Conservation (phyloP, 345 rosid genomes). For the Lepidium sativum region DNA sequence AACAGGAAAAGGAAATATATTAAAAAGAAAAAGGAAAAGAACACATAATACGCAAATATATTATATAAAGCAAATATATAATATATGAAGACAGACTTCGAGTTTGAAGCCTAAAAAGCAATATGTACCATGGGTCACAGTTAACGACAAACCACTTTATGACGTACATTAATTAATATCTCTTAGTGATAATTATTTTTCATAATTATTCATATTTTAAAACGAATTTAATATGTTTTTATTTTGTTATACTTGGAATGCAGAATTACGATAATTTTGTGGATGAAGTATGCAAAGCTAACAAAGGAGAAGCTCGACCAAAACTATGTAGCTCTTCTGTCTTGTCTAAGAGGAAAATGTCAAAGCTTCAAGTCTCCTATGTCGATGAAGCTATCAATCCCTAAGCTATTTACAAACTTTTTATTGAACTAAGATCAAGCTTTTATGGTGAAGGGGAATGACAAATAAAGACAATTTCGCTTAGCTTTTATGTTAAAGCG, state of each 20-base stretch:
- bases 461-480: background rate
- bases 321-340: background rate
- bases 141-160: conserved; percentile 10
- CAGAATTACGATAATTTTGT: background rate
- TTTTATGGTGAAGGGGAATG: background rate
- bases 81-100: background rate
- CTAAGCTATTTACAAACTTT: background rate
- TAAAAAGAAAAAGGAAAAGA: no score
- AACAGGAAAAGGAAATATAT: no score
- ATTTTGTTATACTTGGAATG: background rate
- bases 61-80: no score
- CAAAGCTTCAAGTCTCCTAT: conserved; percentile 13
- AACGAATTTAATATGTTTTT: background rate
- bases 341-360: background rate
- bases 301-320: conserved; percentile 18
- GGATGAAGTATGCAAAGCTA: conserved; percentile 2
- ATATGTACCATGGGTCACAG: conserved; percentile 27
- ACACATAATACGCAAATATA: background rate
- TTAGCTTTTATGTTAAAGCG: background rate
- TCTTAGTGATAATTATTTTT: background rate
- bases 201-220: background rate
- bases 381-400: background rate
- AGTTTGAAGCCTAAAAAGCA: conserved; percentile 7
- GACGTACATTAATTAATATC: background rate
- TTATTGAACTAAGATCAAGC: background rate